These are phyloP conservation scores for Wickerhamomyces rabaulensis DNA, from an alignment of 805 yeast species.

Conservation along the genomic window DNA sequence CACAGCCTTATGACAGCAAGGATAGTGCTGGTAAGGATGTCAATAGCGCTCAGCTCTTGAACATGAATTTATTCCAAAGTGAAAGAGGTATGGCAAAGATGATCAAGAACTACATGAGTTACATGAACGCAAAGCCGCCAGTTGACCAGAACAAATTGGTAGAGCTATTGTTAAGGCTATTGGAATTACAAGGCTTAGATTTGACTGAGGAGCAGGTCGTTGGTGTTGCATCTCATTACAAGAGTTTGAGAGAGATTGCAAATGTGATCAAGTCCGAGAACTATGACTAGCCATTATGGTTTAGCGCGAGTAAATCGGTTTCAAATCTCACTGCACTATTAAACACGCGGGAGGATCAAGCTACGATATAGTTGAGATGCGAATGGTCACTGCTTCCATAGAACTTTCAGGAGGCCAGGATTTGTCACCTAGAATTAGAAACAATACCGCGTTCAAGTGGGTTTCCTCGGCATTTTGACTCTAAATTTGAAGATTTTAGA, in stretches of 20 bases:
- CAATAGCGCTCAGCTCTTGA: background rate
- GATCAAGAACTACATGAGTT: constrained; percentile 1
- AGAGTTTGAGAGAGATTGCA: constrained; percentile 5
- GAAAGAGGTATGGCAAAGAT: constrained; percentile 4
- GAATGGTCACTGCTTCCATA: background rate
- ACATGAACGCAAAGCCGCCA: background rate
- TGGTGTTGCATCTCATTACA: background rate
- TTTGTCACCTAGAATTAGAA: background rate
- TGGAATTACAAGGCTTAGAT: constrained; percentile 3
- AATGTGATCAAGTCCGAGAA: background rate
- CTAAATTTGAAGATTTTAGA: no score
- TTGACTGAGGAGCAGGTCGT: constrained; percentile 3
- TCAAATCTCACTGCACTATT: no score
- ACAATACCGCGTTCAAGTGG: background rate
- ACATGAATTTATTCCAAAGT: constrained; percentile 2
- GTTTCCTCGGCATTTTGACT: background rate
- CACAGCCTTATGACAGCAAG: background rate
- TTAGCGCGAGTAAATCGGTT: no score
- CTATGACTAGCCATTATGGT: no score
- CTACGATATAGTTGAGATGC: background rate
- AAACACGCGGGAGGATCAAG: no score
- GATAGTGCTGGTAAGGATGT: background rate
- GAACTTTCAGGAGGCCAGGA: no score
- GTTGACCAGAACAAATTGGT: constrained; percentile 2
- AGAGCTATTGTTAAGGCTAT: constrained; percentile 2